Evolutionary conservation across 106 monocot species (phyloP), one percentile per base, ranked within the genome.

Genomic region (Dioscorea zingiberensis): DNA sequence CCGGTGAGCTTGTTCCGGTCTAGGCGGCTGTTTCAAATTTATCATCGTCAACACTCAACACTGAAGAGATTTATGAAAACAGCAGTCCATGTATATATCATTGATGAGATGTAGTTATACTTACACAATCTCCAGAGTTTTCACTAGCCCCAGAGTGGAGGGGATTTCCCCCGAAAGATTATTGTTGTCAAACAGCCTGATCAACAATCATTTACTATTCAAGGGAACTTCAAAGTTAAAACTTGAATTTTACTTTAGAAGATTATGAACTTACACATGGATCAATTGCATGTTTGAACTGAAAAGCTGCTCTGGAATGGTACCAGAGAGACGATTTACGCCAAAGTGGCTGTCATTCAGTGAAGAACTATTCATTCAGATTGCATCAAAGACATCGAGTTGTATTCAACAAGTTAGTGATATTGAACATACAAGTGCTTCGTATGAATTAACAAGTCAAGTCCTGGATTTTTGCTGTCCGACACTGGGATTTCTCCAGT

Each of bases 121-220:
- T 84, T 71, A 91, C 91, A 91, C 24, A 51, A 79, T 81, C 63
- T 84, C 91, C 11, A 91, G 67, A 1, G 18, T 19, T 55, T 75
- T 58, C 17, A 91, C 71, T 44, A 79, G 76, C 29, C 87, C 78
- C 18, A 91, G 21, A 26, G 91, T 77, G 28, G 65, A 21, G 12
- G 91, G 91, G 64, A 91, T 87, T 54, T 28, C 71, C 26, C 87
- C 87, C 12, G 67, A 47, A 57, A 91, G 74, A 12, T 81, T 63
- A 58, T 91, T 91, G 49, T 71, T 77, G 19, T 91, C 87, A 64
- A 91, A 74, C 8, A 91, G 71, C 62, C 91, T 91, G 84, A 27
- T n/a, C 27, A n/a, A 58, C 14, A 65, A 45, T 13, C 4, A 38
- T n/a, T 38, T 8, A 38, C 1, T 38, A 38, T 10, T 6, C 1